Base-by-base conservation (phyloP, 441 rosid genomes). In the Pelargonium cotyledonis region DNA sequence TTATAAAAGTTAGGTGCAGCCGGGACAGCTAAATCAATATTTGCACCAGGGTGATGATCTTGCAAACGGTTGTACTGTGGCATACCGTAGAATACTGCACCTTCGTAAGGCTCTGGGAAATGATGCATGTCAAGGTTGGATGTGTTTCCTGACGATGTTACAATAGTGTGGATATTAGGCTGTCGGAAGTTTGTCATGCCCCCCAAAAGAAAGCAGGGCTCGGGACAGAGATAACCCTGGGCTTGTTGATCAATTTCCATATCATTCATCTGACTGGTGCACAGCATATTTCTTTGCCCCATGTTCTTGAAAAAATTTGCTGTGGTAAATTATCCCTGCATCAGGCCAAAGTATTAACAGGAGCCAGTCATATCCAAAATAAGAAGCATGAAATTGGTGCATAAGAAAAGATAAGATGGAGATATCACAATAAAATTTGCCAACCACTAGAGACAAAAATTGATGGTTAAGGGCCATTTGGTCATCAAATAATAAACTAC, bases 201-300 rank as follows among this genome's bases (percentile, higher is more conserved):
- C 70, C 89, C 82, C 71, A 83, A 60, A 73, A 83, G 66, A 53
- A 84, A 68, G 74, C 85, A 77, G 41, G 89, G 85, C 41, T 85
- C 93, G 18, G 77, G 86, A 72, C 76, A 82, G 55, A 77, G 46
- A 73, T 76, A 78, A 47, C 75, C 75, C 65, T 72, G 89, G 72
- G 76, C 73, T 74, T 63, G 81, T 75, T 70, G 89, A 72, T 85
- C 87, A 79, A 81, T 79, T 81, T 84, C 91, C 69, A 73, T 70
- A 79, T 84, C 89, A 73, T 68, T 74, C 77, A 77, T 74, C 66
- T 76, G 88, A 73, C 73, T 79, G 43, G 77, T 57, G 75, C 82
- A 83, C 70, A 63, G 65, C 81, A 80, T 70, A 75, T 79, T 81
- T 78, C 90, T 83, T 61, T 80, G 86, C 67, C 86, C 85, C 96